Conservation (phyloP, 2,329 filamentous ascomycete genomes). For the Botrytis galanthina region DNA sequence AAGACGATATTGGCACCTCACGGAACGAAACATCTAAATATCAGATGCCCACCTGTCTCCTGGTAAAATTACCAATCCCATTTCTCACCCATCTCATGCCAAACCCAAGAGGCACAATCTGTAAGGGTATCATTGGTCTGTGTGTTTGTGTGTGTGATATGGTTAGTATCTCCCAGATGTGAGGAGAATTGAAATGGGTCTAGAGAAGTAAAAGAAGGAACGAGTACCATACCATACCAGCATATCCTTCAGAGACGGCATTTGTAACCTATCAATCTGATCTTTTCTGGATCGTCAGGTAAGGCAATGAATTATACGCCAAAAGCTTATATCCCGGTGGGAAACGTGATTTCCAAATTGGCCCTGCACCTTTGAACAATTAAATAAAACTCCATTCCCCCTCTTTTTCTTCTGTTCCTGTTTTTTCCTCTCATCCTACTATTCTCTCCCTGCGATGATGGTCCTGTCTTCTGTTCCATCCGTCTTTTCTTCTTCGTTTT, state of each 20-base stretch:
- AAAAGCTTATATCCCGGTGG: slow-evolving; percentile 16
- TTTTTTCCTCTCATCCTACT: slow-evolving; percentile 16
- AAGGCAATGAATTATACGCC: slow-evolving; percentile 12
- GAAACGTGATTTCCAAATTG: slow-evolving; percentile 17
- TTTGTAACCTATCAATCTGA: slow-evolving; percentile 17
- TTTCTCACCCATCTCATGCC: background rate
- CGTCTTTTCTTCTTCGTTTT: slow-evolving; percentile 11
- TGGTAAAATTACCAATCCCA: background rate
- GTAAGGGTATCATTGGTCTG: slow-evolving; percentile 16
- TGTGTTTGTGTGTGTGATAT: background rate
- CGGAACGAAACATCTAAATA: background rate
- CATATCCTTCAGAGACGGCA: slow-evolving; percentile 5
- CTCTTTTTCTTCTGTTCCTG: slow-evolving; percentile 17
- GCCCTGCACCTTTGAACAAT: slow-evolving; percentile 17
- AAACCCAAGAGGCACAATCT: background rate
- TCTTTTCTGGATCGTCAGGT: slow-evolving; percentile 17
- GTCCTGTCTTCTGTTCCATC: background rate
- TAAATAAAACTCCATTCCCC: slow-evolving; percentile 28
- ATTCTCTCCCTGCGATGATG: background rate
- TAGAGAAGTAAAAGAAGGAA: slow-evolving; percentile 14
- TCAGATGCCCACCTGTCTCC: background rate
- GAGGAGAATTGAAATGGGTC: slow-evolving; percentile 19
- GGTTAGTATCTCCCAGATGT: slow-evolving; percentile 5
- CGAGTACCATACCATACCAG: slow-evolving; percentile 5
- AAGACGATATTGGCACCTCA: background rate